Percentiles rank a stretch among this genome's conserved stretches.
phyloP scores from a whole-genome alignment of 768 basidiomycete genomes.

The Fistulinella prunicolor region DNA sequence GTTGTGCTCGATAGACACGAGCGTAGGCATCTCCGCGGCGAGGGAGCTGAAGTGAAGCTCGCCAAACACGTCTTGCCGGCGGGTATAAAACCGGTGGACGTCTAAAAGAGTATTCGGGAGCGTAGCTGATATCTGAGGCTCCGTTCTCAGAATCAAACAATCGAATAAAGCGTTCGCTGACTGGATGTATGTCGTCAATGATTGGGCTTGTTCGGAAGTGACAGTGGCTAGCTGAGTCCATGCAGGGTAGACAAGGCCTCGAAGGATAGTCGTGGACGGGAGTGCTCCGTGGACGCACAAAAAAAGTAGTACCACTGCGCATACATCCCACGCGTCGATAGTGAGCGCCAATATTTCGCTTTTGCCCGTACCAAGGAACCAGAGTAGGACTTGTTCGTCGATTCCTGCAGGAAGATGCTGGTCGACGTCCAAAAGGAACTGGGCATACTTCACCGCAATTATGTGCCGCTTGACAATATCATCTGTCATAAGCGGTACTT shows the following conservation, averaged over 20 bases:
- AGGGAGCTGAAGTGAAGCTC: constrained; percentile 64
- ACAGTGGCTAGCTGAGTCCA: constrained; percentile 60
- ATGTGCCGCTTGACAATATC: constrained; percentile 45
- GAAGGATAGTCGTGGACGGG: constrained; percentile 67
- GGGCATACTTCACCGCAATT: constrained; percentile 63
- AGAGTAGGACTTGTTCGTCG: constrained; percentile 65
- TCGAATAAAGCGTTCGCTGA: constrained; percentile 65
- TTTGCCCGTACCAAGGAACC: constrained; percentile 69
- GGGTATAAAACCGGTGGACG: constrained; percentile 65
- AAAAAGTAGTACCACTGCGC: constrained; percentile 60
- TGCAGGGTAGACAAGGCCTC: constrained; percentile 74
- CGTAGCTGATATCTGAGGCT: constrained; percentile 37
- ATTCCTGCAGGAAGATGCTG: constrained; percentile 73
- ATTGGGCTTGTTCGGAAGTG: constrained; percentile 35
- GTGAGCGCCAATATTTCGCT: constrained; percentile 58
- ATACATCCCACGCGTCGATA: constrained; percentile 63
- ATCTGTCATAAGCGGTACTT: constrained; percentile 55
- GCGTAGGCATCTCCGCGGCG: constrained; percentile 59
- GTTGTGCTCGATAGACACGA: constrained; percentile 72
- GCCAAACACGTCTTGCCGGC: constrained; percentile 64
- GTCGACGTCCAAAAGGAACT: constrained; percentile 70
- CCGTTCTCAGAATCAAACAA: constrained; percentile 54
- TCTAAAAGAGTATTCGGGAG: constrained; percentile 56
- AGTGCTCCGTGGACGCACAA: constrained; percentile 66
- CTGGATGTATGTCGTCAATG: constrained; percentile 51